phyloP scores from a whole-genome alignment of 2,329 filamentous ascomycete species.

The Colletotrichum abscissum region DNA sequence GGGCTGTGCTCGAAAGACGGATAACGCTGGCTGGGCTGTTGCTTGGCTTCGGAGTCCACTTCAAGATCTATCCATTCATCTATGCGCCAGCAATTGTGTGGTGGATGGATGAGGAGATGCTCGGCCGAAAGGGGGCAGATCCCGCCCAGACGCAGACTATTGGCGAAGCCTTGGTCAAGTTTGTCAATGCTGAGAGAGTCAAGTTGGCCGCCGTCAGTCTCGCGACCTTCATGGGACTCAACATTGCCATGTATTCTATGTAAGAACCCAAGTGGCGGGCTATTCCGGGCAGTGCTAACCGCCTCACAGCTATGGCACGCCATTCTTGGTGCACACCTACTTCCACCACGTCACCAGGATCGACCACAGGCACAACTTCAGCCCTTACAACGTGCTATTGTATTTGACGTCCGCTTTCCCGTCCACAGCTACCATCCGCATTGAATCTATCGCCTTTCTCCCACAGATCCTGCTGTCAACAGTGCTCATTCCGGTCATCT shows the following conservation, averaged over 20 bases:
- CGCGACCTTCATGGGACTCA: slow-evolving; percentile 78
- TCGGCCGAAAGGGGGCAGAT: slow-evolving; percentile 40
- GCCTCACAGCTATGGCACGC: slow-evolving; percentile 74
- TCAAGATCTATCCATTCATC: slow-evolving; percentile 99
- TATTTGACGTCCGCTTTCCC: slow-evolving; percentile 82
- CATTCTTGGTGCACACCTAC: slow-evolving; percentile 91
- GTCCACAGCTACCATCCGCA: slow-evolving; percentile 51
- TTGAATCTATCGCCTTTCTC: slow-evolving; percentile 88
- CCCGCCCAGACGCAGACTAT: slow-evolving; percentile 32
- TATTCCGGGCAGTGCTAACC: neutral
- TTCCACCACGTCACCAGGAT: slow-evolving; percentile 92
- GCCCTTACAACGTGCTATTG: slow-evolving; percentile 91
- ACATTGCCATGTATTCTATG: slow-evolving; percentile 81
- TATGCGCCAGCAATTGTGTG: slow-evolving; percentile 86
- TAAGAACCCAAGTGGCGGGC: slow-evolving; percentile 52
- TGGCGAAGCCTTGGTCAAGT: slow-evolving; percentile 46
- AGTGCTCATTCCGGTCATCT: slow-evolving; percentile 76
- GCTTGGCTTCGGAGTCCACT: slow-evolving; percentile 88
- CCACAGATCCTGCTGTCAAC: slow-evolving; percentile 88
- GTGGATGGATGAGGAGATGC: slow-evolving; percentile 76
- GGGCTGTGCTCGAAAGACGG: slow-evolving; percentile 77
- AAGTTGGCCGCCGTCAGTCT: slow-evolving; percentile 74
- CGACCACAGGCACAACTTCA: slow-evolving; percentile 98
- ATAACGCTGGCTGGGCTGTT: slow-evolving; percentile 76
- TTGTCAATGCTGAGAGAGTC: slow-evolving; percentile 66